Percentiles rank a stretch among this genome's conserved stretches.
These are phyloP conservation scores for Penicillium waksmanii DNA, from an alignment of 495 filamentous ascomycete species.

Conservation along the genomic window DNA sequence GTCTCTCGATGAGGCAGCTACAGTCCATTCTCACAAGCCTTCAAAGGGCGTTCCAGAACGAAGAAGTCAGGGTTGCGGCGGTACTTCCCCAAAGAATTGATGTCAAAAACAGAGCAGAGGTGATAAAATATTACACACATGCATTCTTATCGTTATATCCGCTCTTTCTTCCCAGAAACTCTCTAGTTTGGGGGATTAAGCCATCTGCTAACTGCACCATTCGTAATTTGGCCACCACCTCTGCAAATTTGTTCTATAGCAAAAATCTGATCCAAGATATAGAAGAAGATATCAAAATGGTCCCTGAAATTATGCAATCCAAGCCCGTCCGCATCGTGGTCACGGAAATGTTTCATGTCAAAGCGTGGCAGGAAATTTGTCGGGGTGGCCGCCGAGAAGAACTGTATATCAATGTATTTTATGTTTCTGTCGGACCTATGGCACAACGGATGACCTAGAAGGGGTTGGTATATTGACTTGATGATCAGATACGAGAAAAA, in stretches of 20 bases:
- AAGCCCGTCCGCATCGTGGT: background rate
- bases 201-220: background rate
- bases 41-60: background rate
- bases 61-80: background rate
- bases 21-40: background rate
- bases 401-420: background rate
- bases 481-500: too few relatives aligned
- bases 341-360: conserved; percentile 9
- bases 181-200: background rate
- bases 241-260: background rate
- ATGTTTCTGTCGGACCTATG: background rate
- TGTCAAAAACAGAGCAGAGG: background rate
- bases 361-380: background rate
- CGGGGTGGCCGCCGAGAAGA: background rate
- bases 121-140: background rate
- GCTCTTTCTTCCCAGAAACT: too few relatives aligned
- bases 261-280: background rate
- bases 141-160: background rate
- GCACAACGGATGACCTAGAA: background rate
- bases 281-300: conserved; percentile 1
- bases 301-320: background rate
- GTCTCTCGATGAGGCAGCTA: background rate
- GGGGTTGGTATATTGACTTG: background rate
- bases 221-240: background rate
- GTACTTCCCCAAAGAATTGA: background rate